Conservation (phyloP, 805 yeast genomes). For the Scheffersomyces coipomensis region DNA sequence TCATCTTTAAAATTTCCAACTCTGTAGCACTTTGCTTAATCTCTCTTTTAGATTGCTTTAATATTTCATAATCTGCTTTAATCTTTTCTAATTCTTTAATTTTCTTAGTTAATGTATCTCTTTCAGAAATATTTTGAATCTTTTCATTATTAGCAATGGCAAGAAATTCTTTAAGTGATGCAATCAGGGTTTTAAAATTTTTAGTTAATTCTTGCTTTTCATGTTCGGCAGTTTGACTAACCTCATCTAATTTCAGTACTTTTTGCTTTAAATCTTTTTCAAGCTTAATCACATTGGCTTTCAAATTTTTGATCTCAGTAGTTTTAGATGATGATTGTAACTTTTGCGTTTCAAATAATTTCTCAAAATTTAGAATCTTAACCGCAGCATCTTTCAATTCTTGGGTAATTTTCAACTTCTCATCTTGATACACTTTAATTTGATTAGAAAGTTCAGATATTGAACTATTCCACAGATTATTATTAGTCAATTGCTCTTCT, state of each 20-base stretch:
- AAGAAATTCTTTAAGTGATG: background rate
- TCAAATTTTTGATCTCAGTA: background rate
- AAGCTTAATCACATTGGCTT: background rate
- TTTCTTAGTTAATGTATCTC: constrained; percentile 14
- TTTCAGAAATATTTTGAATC: constrained; percentile 13
- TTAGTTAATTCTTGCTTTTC: constrained; percentile 4
- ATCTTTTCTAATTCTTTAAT: constrained; percentile 26
- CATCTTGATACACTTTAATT: background rate
- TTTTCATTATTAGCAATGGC: constrained; percentile 6
- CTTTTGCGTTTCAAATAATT: background rate
- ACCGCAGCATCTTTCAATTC: background rate
- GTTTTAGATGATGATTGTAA: background rate
- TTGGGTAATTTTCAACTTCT: background rate
- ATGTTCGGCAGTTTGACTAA: constrained; percentile 2
- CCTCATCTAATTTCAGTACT: background rate
- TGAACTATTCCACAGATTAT: background rate
- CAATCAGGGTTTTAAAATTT: constrained; percentile 7
- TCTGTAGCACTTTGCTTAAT: constrained; percentile 3
- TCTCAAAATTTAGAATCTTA: background rate
- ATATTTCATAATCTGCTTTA: constrained; percentile 22
- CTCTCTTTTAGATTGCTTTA: constrained; percentile 11
- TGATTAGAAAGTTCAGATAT: background rate
- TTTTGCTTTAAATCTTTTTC: constrained; percentile 3
- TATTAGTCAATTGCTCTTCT: background rate
- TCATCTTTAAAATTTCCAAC: constrained; percentile 3